Evolutionary conservation across 495 filamentous ascomycete genomes (phyloP).

Genomic region (Pseudoneurospora amorphoporcata): DNA sequence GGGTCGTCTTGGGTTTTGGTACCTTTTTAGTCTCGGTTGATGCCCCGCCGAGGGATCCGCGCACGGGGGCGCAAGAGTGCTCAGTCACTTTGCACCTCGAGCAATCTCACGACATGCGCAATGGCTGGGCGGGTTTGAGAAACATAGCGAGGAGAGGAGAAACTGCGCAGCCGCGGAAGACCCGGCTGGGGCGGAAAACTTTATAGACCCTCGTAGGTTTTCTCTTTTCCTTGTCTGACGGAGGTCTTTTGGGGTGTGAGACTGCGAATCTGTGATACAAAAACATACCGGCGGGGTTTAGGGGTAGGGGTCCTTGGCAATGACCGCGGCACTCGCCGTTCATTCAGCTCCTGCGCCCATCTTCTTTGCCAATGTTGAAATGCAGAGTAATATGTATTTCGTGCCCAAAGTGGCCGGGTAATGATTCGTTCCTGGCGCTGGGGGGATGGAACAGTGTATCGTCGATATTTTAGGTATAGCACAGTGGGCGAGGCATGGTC

Average conservation of each 20-base stretch:
- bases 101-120: neutral
- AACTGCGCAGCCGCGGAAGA: neutral
- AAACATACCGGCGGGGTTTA: neutral
- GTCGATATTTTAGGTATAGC: neutral
- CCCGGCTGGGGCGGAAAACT: neutral
- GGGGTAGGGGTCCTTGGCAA: neutral
- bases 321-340: neutral
- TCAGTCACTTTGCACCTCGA: neutral
- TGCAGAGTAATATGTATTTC: neutral
- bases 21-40: neutral
- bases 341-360: neutral
- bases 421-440: neutral
- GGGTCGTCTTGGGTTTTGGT: neutral
- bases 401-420: neutral
- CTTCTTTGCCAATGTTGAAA: neutral
- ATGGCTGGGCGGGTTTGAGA: neutral
- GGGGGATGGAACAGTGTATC: neutral
- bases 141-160: neutral
- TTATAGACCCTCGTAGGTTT: neutral
- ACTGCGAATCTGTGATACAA: neutral
- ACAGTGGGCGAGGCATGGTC: neutral
- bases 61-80: neutral
- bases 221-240: neutral
- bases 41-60: neutral
- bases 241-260: neutral